Base-by-base conservation (phyloP, 805 yeast species). In the Hemisphaericaspora nanyangensis region DNA sequence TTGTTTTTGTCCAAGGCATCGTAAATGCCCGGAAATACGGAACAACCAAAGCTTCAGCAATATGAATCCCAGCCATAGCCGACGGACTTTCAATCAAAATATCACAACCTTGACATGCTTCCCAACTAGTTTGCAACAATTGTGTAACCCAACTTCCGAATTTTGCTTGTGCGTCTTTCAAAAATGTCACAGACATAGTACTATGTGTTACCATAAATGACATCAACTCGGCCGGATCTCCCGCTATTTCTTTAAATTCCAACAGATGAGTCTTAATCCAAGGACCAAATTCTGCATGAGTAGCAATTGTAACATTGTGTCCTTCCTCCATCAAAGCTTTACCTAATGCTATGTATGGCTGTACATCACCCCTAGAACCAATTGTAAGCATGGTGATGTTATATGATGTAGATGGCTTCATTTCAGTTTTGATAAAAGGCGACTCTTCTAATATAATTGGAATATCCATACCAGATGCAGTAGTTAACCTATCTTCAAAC, bases 1-100 rank as follows among this genome's bases (percentile, higher is more conserved):
- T 72, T 1, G 98, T 90, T 44, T 95, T 66, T 0, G 97, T 87
- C 98, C 98, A 91, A 0, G 98, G 98, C 98, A 91, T 91, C 0
- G 98, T 91, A 56, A 91, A 91, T 0, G 97, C 97, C 51, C 97
- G 72, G 67, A 86, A 85, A 56, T 91, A 91, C 0, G 98, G 95
- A 40, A 91, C 84, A 16, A 80, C 77, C 30, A 91, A 61, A 1
- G 95, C 95, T 58, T 91, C 98, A 3, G 98, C 96, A 41, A 91
- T 85, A 52, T 91, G 98, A 34, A 90, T 77, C 7, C 98, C 98
- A 12, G 85, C 90, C 90, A 91, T 89, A 0, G 96, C 91, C 1
- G 95, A 84, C 0, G 98, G 98, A n/a, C 95, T 85, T 56, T 91
- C 98, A 41, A 91, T 86, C 44, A 91, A 67, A 15, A 91, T 74